Percentiles rank a stretch among this genome's conserved stretches.
These are phyloP conservation scores for Noccaea caerulescens DNA, from an alignment of 345 rosid species.

Conservation along the genomic window DNA sequence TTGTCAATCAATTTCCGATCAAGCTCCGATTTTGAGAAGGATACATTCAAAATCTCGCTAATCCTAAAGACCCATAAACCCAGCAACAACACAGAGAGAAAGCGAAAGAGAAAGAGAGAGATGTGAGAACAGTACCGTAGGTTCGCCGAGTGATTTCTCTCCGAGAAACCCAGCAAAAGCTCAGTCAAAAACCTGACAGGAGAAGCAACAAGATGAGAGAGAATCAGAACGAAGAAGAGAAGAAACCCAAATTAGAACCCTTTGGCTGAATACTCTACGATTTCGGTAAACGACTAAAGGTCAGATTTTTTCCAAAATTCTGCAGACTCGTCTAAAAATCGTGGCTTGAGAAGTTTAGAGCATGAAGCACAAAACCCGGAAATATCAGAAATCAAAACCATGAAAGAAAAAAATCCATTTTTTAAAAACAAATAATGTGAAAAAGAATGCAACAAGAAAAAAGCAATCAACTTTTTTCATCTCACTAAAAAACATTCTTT, in stretches of 20 bases:
- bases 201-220: not conserved
- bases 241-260: not conserved
- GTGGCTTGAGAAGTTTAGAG: not conserved
- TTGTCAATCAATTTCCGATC: not conserved
- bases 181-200: constrained; percentile 9
- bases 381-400: not conserved
- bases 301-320: not conserved
- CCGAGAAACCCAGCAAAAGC: not conserved
- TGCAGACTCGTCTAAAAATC: not conserved
- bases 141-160: constrained; percentile 2
- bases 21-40: not conserved
- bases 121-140: constrained; percentile 28
- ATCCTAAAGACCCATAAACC: not conserved
- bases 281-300: constrained; percentile 7
- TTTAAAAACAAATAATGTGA: not conserved
- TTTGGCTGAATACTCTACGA: not conserved
- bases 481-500: not conserved
- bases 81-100: not conserved
- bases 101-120: not conserved
- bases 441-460: not conserved
- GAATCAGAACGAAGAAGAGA: constrained; percentile 3
- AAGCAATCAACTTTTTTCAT: not conserved
- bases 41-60: not conserved
- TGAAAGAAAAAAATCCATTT: not conserved
- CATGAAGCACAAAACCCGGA: not conserved